Evolutionary conservation across 495 filamentous ascomycete genomes (phyloP).

Genomic region (Talaromyces adpressus): DNA sequence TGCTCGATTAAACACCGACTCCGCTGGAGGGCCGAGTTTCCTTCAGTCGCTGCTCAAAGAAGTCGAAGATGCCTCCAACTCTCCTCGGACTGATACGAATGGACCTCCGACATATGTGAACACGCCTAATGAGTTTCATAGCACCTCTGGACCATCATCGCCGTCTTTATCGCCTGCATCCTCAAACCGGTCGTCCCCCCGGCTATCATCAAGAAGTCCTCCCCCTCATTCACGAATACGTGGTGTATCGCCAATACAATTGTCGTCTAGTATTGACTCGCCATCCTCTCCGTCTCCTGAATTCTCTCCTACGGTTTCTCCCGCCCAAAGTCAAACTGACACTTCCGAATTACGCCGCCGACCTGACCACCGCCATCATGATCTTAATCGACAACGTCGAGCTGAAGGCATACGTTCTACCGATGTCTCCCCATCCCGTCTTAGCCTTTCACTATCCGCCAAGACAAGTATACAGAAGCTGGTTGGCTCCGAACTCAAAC

Average conservation of each 20-base stretch:
- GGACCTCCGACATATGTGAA: constrained; percentile 40
- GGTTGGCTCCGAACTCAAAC: constrained; percentile 68
- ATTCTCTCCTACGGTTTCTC: constrained; percentile 26
- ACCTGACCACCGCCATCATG: constrained; percentile 2
- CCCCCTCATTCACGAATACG: constrained; percentile 56
- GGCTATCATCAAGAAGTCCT: constrained; percentile 64
- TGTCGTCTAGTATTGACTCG: constrained; percentile 58
- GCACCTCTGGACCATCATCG: constrained; percentile 55
- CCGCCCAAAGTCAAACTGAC: constrained; percentile 10
- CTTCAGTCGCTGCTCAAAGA: constrained; percentile 78
- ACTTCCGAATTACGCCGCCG: constrained; percentile 9
- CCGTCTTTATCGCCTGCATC: constrained; percentile 65
- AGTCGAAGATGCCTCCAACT: constrained; percentile 62
- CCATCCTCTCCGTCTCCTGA: constrained; percentile 52
- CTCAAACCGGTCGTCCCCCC: constrained; percentile 61
- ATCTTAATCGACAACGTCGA: neutral
- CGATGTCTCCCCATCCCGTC: constrained; percentile 49
- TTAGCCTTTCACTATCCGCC: constrained; percentile 56
- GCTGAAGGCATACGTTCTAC: constrained; percentile 30
- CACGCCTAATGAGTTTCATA: constrained; percentile 32
- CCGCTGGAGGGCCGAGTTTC: constrained; percentile 52
- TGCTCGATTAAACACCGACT: constrained; percentile 25
- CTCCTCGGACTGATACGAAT: constrained; percentile 45
- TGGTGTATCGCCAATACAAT: constrained; percentile 58
- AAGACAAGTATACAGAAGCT: constrained; percentile 79